A percentile compares a stretch with the other conserved stretches of the same genome.
These are phyloP conservation scores for Rhynchosporium graminicola DNA, from an alignment of 2,329 filamentous ascomycete genomes.

Conservation along the genomic window DNA sequence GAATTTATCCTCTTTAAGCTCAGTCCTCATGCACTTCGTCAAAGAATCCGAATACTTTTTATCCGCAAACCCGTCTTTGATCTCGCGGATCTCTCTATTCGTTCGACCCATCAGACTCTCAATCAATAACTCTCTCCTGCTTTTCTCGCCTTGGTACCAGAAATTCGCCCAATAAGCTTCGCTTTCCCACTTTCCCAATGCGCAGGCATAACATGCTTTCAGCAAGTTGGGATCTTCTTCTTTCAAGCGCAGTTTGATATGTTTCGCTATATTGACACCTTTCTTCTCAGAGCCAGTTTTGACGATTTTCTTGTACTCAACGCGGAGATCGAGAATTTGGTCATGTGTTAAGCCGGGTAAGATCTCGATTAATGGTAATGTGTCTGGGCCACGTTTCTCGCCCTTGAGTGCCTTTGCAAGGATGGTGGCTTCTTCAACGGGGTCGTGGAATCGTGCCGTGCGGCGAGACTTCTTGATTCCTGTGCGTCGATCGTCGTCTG, in stretches of 20 bases:
- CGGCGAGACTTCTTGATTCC: conserved; percentile 43
- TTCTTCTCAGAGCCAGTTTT: conserved; percentile 73
- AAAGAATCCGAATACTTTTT: conserved; percentile 87
- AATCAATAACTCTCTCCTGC: conserved; percentile 84
- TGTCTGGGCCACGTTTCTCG: conserved; percentile 63
- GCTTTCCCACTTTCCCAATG: conserved; percentile 85
- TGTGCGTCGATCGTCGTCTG: conserved; percentile 51
- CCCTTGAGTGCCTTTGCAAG: conserved; percentile 70
- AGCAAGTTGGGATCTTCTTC: conserved; percentile 75
- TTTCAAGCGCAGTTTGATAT: conserved; percentile 76
- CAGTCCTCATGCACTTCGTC: conserved; percentile 82
- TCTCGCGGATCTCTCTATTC: conserved; percentile 82
- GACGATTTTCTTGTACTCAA: conserved; percentile 86
- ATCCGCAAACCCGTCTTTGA: conserved; percentile 87
- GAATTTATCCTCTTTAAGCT: conserved; percentile 95
- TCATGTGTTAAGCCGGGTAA: conserved; percentile 82
- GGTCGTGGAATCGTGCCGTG: conserved; percentile 80
- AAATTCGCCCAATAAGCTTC: conserved; percentile 98
- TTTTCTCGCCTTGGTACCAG: conserved; percentile 90
- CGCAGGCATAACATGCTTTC: conserved; percentile 88
- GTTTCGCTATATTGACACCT: conserved; percentile 82
- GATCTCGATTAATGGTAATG: conserved; percentile 75
- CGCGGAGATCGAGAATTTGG: conserved; percentile 82
- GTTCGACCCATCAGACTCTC: conserved; percentile 88
- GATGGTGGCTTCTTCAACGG: conserved; percentile 73